Percentiles rank a stretch among this genome's conserved stretches.
Conservation (phyloP, 495 filamentous ascomycete species). For the Neurospora sp. region DNA sequence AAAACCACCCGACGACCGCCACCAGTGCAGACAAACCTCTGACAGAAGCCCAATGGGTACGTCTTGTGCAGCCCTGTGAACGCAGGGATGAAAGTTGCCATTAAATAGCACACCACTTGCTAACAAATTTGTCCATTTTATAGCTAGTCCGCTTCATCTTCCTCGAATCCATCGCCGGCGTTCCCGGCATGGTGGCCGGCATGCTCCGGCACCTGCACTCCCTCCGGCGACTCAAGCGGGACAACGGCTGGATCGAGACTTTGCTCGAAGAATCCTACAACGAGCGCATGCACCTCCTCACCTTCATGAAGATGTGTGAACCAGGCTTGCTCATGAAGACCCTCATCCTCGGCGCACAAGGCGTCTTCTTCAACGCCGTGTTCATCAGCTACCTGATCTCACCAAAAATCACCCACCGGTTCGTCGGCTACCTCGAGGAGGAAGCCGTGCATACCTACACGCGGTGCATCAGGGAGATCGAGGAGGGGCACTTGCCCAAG, state of each 20-base stretch:
- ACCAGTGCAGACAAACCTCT: constrained; percentile 32
- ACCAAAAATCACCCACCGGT: constrained; percentile 84
- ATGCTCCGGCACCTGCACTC: constrained; percentile 84
- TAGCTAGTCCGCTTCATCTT: constrained; percentile 77
- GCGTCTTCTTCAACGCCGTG: constrained; percentile 90
- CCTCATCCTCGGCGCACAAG: constrained; percentile 71
- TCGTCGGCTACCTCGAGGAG: constrained; percentile 94
- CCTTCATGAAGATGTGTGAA: constrained; percentile 86
- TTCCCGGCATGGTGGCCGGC: constrained; percentile 94
- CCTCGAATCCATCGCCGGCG: constrained; percentile 86
- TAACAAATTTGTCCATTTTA: neutral
- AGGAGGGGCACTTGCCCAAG: constrained; percentile 67
- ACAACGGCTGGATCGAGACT: constrained; percentile 98
- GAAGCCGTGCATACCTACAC: constrained; percentile 96
- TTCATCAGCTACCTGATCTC: constrained; percentile 85
- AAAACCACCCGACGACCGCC: constrained; percentile 34
- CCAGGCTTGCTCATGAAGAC: constrained; percentile 84
- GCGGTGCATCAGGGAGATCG: constrained; percentile 73
- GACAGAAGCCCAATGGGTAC: constrained; percentile 38
- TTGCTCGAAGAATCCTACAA: constrained; percentile 91
- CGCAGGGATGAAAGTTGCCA: neutral
- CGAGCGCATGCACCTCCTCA: constrained; percentile 92
- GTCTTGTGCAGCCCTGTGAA: neutral
- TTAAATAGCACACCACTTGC: neutral
- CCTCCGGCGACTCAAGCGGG: constrained; percentile 72